phyloP scores from a whole-genome alignment of 1,139 yeast species.

The Diutina pseudorugosa region DNA sequence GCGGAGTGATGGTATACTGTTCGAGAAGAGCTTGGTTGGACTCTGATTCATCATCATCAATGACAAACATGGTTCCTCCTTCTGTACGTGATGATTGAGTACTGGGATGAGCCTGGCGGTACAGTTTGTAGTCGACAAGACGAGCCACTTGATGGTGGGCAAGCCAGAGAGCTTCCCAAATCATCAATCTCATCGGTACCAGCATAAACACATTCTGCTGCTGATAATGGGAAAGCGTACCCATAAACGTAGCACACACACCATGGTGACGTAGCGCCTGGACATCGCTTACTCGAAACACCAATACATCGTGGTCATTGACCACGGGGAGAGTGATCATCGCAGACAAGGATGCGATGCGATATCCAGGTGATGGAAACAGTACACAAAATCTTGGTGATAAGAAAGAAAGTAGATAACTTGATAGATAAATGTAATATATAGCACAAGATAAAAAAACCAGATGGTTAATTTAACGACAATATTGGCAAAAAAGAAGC shows the following conservation, averaged over 20 bases:
- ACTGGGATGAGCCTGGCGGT: neutral
- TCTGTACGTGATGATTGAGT: too few relatives aligned
- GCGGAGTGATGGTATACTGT: neutral
- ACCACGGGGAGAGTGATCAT: constrained; percentile 1
- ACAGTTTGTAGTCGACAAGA: neutral
- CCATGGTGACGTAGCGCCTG: neutral
- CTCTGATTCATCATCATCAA: neutral
- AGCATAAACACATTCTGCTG: constrained; percentile 3
- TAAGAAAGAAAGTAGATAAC: too few relatives aligned
- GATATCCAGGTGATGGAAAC: neutral
- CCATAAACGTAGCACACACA: constrained; percentile 1
- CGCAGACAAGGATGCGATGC: neutral
- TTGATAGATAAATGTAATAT: too few relatives aligned
- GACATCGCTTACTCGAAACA: neutral
- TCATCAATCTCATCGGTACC: constrained; percentile 1
- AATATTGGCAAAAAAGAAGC: neutral
- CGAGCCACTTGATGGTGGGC: neutral
- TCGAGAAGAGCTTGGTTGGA: neutral
- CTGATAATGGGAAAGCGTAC: neutral
- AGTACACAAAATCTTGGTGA: neutral
- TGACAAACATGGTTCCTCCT: neutral
- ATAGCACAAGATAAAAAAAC: too few relatives aligned
- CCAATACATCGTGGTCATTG: neutral
- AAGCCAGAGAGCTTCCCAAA: constrained; percentile 1
- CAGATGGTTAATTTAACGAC: neutral